Conservation (phyloP, 495 filamentous ascomycete species). For the Penicillium diatomitis region DNA sequence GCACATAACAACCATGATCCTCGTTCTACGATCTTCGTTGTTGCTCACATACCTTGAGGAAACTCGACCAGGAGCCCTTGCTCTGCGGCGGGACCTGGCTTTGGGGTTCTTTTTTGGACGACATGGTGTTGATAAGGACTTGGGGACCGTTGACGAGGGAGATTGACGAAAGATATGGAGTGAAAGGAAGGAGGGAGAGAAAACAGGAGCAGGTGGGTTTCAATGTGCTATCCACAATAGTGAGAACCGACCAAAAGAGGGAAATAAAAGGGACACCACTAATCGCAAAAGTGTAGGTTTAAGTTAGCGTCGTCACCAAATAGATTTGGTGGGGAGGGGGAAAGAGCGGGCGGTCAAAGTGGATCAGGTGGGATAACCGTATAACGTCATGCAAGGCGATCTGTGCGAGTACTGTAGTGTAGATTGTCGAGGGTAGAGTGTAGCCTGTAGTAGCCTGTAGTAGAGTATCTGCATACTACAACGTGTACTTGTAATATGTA, state of each 20-base stretch:
- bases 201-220: background rate
- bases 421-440: background rate
- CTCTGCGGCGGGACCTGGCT: slow-evolving; percentile 28
- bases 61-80: slow-evolving; percentile 46
- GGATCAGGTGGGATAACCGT: background rate
- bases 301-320: slow-evolving; percentile 1
- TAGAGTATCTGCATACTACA: background rate
- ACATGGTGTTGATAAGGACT: slow-evolving; percentile 10
- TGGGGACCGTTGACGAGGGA: no score
- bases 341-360: slow-evolving; percentile 16
- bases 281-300: no score
- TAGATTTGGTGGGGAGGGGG: slow-evolving; percentile 1
- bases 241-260: no score
- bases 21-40: no score
- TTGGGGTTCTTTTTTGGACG: slow-evolving; percentile 28
- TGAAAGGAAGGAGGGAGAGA: background rate
- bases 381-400: slow-evolving; percentile 19
- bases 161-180: background rate
- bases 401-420: slow-evolving; percentile 9
- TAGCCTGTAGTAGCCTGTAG: background rate
- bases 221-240: no score
- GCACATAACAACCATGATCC: no score
- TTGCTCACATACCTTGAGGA: slow-evolving; percentile 35
- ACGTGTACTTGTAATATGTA: background rate
- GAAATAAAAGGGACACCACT: no score